These are phyloP conservation scores for Xylaria sp. DNA, from an alignment of 2,329 filamentous ascomycete genomes.

Conservation along the genomic window DNA sequence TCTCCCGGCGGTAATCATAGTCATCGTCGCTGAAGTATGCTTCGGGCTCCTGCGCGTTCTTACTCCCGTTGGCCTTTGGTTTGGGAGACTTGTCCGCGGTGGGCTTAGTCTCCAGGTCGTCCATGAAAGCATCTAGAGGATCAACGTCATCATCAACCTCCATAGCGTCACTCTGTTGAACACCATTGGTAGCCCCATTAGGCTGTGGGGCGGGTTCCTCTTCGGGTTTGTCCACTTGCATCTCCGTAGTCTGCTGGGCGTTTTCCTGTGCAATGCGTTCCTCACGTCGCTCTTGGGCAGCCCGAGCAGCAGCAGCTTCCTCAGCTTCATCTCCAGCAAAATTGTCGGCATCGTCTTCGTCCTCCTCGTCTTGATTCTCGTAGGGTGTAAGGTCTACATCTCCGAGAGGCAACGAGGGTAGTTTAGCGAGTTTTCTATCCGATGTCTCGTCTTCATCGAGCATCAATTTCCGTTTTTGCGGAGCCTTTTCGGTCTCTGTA, in stretches of 20 bases:
- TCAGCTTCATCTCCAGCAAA: constrained; percentile 87
- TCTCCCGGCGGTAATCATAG: constrained; percentile 54
- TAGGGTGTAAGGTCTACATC: constrained; percentile 63
- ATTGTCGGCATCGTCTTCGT: constrained; percentile 72
- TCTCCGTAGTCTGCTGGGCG: constrained; percentile 51
- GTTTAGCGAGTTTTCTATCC: constrained; percentile 85
- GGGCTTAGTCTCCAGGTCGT: constrained; percentile 58
- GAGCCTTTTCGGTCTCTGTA: constrained; percentile 66
- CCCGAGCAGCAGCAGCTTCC: constrained; percentile 79
- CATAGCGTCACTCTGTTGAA: constrained; percentile 50
- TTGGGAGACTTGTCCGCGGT: constrained; percentile 31
- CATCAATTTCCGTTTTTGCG: constrained; percentile 74
- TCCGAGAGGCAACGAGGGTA: constrained; percentile 75
- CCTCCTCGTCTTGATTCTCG: constrained; percentile 63
- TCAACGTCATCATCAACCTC: constrained; percentile 72
- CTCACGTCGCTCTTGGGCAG: constrained; percentile 82
- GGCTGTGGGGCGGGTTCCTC: constrained; percentile 27
- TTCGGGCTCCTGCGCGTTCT: constrained; percentile 70
- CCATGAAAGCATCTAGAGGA: constrained; percentile 97
- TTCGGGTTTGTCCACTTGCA: constrained; percentile 41
- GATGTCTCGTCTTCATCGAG: constrained; percentile 88
- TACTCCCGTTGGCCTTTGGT: constrained; percentile 44
- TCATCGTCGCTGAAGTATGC: constrained; percentile 91
- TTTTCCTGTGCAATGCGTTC: constrained; percentile 60
- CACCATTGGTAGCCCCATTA: constrained; percentile 28